Evolutionary conservation across 495 filamentous ascomycete species (phyloP).

Genomic region (Daldinia bambusicola): DNA sequence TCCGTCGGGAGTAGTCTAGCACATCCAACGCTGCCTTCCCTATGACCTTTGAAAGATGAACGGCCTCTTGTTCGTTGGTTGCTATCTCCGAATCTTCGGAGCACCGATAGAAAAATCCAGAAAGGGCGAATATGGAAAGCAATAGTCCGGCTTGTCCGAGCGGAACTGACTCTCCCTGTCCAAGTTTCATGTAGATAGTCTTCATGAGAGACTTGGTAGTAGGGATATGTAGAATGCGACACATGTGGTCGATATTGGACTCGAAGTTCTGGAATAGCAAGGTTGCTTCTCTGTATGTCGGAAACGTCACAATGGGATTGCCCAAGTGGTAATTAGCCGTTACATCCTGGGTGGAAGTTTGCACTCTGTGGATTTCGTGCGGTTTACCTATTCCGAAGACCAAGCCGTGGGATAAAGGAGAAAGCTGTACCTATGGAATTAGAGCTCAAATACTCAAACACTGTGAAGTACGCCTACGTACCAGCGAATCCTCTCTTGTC

Average conservation of each 20-base stretch:
- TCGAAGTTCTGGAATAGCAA: constrained; percentile 53
- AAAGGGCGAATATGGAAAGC: constrained; percentile 41
- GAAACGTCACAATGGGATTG: constrained; percentile 2
- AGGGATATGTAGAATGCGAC: constrained; percentile 53
- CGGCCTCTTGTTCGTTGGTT: constrained; percentile 16
- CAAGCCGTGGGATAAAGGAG: neutral
- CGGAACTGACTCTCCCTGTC: neutral
- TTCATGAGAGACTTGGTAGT: constrained; percentile 47
- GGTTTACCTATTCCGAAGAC: neutral
- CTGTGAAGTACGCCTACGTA: neutral
- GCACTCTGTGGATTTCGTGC: neutral
- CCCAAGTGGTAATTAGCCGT: neutral
- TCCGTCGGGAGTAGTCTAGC: constrained; percentile 46
- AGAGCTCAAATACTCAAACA: neutral
- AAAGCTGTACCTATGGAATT: neutral
- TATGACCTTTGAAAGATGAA: constrained; percentile 19
- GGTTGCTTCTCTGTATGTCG: constrained; percentile 44
- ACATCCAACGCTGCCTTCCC: neutral
- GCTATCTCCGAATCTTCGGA: constrained; percentile 24
- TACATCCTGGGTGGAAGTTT: neutral
- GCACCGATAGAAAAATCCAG: constrained; percentile 50
- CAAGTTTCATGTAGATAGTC: neutral
- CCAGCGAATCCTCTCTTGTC: constrained; percentile 35
- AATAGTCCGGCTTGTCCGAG: neutral
- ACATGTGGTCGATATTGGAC: constrained; percentile 53